Evolutionary conservation across 2,329 filamentous ascomycete genomes (phyloP).

Genomic region (Botryotinia globosa): DNA sequence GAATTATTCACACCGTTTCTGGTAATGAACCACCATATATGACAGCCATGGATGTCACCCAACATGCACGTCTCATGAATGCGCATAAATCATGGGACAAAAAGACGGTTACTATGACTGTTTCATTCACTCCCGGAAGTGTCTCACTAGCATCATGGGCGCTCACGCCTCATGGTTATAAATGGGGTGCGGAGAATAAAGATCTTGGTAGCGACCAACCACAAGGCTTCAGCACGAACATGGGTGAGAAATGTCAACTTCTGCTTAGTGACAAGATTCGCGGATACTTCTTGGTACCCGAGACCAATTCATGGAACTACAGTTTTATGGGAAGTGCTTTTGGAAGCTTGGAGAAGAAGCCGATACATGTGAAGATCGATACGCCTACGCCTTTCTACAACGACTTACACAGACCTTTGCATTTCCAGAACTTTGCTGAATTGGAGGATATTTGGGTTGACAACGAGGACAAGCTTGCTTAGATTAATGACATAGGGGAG

Average conservation of each 20-base stretch:
- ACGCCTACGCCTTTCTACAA: slow-evolving; percentile 89
- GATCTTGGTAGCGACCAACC: slow-evolving; percentile 91
- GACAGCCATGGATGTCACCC: slow-evolving; percentile 90
- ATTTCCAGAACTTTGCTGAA: slow-evolving; percentile 97
- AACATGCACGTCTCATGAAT: slow-evolving; percentile 87
- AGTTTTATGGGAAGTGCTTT: slow-evolving; percentile 95
- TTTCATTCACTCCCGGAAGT: slow-evolving; percentile 94
- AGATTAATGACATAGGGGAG: slow-evolving; percentile 37
- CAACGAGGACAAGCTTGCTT: slow-evolving; percentile 88
- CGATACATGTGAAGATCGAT: slow-evolving; percentile 88
- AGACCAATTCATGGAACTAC: slow-evolving; percentile 92
- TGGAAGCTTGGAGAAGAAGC: slow-evolving; percentile 83
- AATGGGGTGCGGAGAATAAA: slow-evolving; percentile 96
- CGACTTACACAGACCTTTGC: slow-evolving; percentile 84
- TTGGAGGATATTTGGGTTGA: slow-evolving; percentile 97
- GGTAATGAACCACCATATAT: slow-evolving; percentile 96
- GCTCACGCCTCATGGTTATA: slow-evolving; percentile 86
- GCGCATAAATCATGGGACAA: slow-evolving; percentile 75
- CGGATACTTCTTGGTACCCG: slow-evolving; percentile 94
- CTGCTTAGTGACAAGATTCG: slow-evolving; percentile 89
- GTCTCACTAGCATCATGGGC: slow-evolving; percentile 94
- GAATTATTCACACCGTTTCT: slow-evolving; percentile 91
- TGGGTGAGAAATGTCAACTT: slow-evolving; percentile 94
- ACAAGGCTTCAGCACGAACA: slow-evolving; percentile 83
- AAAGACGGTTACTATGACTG: slow-evolving; percentile 90